phyloP scores from a whole-genome alignment of 352 stramenopile species.

The Phytophthora capsici region DNA sequence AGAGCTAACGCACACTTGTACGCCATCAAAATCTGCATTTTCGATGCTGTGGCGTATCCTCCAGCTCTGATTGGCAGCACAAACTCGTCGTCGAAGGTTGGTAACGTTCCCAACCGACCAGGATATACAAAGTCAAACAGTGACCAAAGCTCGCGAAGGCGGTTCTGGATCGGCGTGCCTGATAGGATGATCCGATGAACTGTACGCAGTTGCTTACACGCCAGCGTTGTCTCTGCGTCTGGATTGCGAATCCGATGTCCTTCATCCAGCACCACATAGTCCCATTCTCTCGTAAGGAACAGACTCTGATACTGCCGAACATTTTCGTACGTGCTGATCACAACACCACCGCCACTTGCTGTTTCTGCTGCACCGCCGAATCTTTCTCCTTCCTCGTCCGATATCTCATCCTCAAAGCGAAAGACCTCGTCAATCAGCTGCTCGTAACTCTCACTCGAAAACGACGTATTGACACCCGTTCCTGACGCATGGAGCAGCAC shows the following conservation, averaged over 20 bases:
- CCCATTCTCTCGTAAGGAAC: constrained; percentile 94
- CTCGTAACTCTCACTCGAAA: constrained; percentile 49
- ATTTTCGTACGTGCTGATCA: constrained; percentile 98
- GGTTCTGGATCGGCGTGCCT: constrained; percentile 95
- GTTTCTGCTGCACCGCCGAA: constrained; percentile 13
- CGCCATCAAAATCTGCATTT: constrained; percentile 96
- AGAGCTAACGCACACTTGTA: constrained; percentile 97
- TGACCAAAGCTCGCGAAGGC: constrained; percentile 97
- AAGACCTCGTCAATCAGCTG: constrained; percentile 74
- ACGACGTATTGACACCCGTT: constrained; percentile 48
- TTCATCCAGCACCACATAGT: constrained; percentile 99
- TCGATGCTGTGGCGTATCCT: constrained; percentile 92
- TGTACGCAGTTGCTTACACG: constrained; percentile 92
- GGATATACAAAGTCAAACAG: constrained; percentile 99
- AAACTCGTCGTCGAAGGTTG: constrained; percentile 98
- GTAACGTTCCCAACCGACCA: constrained; percentile 96
- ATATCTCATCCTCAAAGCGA: constrained; percentile 34
- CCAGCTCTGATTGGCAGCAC: constrained; percentile 96
- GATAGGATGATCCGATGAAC: constrained; percentile 93
- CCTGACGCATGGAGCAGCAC: constrained; percentile 91
- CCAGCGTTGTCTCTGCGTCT: constrained; percentile 95
- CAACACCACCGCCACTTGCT: constrained; percentile 70
- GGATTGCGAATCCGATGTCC: constrained; percentile 99
- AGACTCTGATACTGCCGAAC: constrained; percentile 91
- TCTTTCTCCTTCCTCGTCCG: constrained; percentile 20